Percentiles rank a stretch among this genome's conserved stretches.
phyloP scores from a whole-genome alignment of 441 rosid species.

The Hura crepitans region DNA sequence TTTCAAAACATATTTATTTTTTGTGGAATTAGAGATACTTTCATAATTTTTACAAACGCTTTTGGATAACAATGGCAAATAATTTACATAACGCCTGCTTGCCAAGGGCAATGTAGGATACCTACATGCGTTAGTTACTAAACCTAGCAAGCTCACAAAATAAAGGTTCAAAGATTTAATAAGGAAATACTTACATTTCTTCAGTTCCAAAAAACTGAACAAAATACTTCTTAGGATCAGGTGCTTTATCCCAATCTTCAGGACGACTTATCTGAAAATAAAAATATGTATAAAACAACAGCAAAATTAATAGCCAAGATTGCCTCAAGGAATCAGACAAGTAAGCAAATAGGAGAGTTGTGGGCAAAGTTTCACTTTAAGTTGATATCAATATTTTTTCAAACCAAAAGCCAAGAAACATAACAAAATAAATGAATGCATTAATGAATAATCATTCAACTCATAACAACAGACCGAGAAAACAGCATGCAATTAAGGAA shows the following conservation, averaged over 20 bases:
- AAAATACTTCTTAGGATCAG: slow-evolving; percentile 86
- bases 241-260: slow-evolving; percentile 72
- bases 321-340: slow-evolving; percentile 13
- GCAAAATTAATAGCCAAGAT: slow-evolving; percentile 19
- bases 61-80: too few relatives aligned
- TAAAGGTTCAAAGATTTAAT: background rate
- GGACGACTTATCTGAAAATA: slow-evolving; percentile 77
- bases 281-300: slow-evolving; percentile 19
- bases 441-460: background rate
- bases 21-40: background rate
- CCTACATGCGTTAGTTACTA: background rate
- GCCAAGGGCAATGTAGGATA: background rate
- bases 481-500: background rate
- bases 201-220: slow-evolving; percentile 95
- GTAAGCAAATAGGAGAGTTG: background rate
- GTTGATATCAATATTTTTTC: background rate
- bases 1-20: background rate
- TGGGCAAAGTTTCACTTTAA: slow-evolving; percentile 1
- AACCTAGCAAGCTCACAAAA: background rate
- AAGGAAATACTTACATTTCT: slow-evolving; percentile 72
- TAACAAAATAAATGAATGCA: too few relatives aligned
- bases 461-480: background rate
- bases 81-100: background rate
- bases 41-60: background rate
- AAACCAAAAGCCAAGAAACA: slow-evolving; percentile 2